phyloP scores from a whole-genome alignment of 805 yeast genomes.

The Phaffomyces thermotolerans region DNA sequence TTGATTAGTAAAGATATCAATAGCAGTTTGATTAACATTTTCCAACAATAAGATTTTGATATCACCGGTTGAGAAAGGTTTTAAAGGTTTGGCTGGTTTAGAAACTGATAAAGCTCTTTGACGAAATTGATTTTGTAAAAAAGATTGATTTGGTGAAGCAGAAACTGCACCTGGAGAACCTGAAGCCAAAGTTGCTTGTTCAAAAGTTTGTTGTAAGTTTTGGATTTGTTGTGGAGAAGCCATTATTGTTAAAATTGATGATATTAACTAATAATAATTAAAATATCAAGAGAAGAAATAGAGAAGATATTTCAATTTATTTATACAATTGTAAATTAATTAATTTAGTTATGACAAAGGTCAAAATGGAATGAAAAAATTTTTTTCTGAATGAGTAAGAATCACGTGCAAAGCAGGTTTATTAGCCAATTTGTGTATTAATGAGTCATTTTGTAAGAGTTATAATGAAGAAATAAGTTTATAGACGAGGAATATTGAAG shows the following conservation, averaged over 20 bases:
- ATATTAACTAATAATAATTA: neutral
- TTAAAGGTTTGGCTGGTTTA: constrained; percentile 60
- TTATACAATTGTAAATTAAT: too few relatives aligned
- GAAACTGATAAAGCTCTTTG: constrained; percentile 35
- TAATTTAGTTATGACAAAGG: too few relatives aligned
- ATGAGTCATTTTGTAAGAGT: neutral
- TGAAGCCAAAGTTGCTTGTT: constrained; percentile 38
- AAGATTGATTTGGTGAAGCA: constrained; percentile 74
- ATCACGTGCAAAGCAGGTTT: too few relatives aligned
- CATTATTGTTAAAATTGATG: constrained; percentile 32
- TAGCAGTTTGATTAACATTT: constrained; percentile 90
- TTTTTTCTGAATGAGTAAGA: too few relatives aligned
- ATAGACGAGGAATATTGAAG: too few relatives aligned
- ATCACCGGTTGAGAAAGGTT: constrained; percentile 94
- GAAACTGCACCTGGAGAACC: constrained; percentile 69
- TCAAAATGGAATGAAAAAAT: too few relatives aligned
- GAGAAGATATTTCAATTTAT: neutral
- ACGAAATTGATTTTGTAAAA: constrained; percentile 39
- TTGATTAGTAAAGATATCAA: constrained; percentile 74
- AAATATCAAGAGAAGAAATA: neutral
- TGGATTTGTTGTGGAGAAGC: constrained; percentile 61
- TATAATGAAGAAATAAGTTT: neutral
- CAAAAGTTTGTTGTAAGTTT: constrained; percentile 46
- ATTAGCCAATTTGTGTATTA: neutral
- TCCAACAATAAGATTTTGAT: constrained; percentile 86